Conservation (phyloP, 805 yeast species). For the Ascoidea asiatica region DNA sequence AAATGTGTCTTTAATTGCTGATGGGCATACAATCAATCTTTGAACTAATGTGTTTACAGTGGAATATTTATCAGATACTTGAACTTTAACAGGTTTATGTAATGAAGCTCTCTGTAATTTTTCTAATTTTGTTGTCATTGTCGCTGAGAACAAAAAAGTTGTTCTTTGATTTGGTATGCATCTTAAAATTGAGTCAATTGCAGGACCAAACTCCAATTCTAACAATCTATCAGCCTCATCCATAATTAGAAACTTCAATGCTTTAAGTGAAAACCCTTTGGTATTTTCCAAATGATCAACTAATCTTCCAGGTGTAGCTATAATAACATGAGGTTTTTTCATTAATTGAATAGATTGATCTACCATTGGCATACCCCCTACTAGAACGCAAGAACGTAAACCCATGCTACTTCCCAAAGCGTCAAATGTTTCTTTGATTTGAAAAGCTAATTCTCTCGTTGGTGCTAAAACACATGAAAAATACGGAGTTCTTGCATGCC, state of each 20-base stretch:
- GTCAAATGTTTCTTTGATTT: constrained; percentile 88
- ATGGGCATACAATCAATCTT: constrained; percentile 79
- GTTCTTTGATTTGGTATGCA: constrained; percentile 71
- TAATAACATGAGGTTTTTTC: constrained; percentile 87
- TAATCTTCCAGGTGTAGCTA: constrained; percentile 91
- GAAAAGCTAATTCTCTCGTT: constrained; percentile 75
- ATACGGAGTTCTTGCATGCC: constrained; percentile 81
- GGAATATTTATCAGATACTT: constrained; percentile 77
- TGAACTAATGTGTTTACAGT: constrained; percentile 93
- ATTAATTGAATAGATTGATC: constrained; percentile 89
- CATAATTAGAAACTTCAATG: constrained; percentile 73
- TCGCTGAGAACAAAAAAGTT: constrained; percentile 87
- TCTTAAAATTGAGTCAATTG: constrained; percentile 71
- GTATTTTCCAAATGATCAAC: constrained; percentile 92
- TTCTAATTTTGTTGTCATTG: constrained; percentile 91
- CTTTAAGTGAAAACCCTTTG: constrained; percentile 73
- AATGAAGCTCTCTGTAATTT: constrained; percentile 89
- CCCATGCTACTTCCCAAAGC: constrained; percentile 91
- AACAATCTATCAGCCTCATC: constrained; percentile 95
- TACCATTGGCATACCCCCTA: constrained; percentile 98
- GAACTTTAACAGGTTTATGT: constrained; percentile 77
- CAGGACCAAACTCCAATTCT: constrained; percentile 96
- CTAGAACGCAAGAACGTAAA: constrained; percentile 73
- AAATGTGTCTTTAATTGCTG: constrained; percentile 83
- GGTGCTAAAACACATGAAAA: constrained; percentile 84